These are phyloP conservation scores for Vitis rotundifolia DNA, from an alignment of 164 flowering plant genomes.

Conservation along the genomic window DNA sequence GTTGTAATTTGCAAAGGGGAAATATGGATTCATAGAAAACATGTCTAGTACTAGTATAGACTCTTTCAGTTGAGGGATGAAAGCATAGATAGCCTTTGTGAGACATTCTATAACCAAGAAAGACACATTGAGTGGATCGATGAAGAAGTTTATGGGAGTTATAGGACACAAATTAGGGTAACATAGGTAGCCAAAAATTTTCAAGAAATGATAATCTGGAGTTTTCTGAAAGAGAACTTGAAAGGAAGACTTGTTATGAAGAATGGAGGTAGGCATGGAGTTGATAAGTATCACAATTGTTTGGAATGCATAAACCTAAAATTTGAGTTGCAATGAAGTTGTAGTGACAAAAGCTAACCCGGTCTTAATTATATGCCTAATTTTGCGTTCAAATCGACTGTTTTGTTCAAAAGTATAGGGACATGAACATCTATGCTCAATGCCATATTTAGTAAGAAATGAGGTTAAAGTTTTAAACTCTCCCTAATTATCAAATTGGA, in stretches of 20 bases:
- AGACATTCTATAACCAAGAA: too few species aligned
- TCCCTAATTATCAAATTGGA: slow-evolving; percentile 21
- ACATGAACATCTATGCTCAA: slow-evolving; percentile 9
- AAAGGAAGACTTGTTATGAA: background rate
- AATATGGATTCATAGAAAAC: too few species aligned
- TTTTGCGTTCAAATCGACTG: slow-evolving; percentile 7
- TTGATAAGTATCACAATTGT: slow-evolving; percentile 17
- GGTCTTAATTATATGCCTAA: slow-evolving; percentile 14
- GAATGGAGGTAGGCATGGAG: slow-evolving; percentile 8
- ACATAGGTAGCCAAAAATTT: too few species aligned
- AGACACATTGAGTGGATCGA: too few species aligned
- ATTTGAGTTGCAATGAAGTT: slow-evolving; percentile 3
- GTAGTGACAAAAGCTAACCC: slow-evolving; percentile 16
- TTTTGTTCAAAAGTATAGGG: slow-evolving; percentile 24
- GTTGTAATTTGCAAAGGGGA: too few species aligned
- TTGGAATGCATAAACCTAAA: slow-evolving; percentile 23
- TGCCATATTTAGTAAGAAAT: slow-evolving; percentile 1
- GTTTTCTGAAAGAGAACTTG: background rate
- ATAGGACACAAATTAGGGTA: too few species aligned
- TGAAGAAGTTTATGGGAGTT: too few species aligned
- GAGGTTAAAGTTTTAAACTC: slow-evolving; percentile 3
- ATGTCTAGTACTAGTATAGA: too few species aligned
- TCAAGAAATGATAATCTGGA: too few species aligned
- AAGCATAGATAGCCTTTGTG: too few species aligned
- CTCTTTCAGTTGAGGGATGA: too few species aligned